Evolutionary conservation across 345 rosid species (phyloP).

Genomic region (Luvunga scandens): DNA sequence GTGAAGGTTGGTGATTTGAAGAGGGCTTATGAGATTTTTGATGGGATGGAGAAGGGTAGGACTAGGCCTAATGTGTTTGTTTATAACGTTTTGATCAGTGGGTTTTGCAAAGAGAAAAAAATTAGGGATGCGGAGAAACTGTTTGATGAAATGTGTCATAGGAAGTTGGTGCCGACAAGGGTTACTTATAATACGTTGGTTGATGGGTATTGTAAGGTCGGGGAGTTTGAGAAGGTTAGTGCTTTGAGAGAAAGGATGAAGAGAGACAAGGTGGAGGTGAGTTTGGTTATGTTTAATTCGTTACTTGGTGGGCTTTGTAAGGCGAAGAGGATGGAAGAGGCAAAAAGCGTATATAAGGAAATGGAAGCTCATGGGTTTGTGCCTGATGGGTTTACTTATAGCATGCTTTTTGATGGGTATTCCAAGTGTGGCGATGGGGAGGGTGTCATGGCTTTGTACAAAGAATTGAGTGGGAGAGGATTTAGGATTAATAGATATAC

Average conservation of each 20-base stretch:
- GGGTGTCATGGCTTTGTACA: conserved; percentile 48
- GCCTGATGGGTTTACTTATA: conserved; percentile 61
- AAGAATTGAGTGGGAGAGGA: conserved; percentile 37
- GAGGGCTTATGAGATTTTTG: conserved; percentile 49
- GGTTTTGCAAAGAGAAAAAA: conserved; percentile 53
- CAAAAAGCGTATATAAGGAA: conserved; percentile 47
- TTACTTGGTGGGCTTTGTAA: conserved; percentile 61
- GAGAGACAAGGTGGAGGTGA: conserved; percentile 44
- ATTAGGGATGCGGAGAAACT: conserved; percentile 57
- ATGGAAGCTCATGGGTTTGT: conserved; percentile 62
- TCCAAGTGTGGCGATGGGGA: conserved; percentile 36
- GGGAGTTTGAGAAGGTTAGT: conserved; percentile 45
- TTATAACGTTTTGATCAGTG: conserved; percentile 63
- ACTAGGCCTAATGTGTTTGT: conserved; percentile 48
- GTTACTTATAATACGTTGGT: conserved; percentile 71
- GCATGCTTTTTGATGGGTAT: conserved; percentile 56
- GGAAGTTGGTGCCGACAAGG: conserved; percentile 35
- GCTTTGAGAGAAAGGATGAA: conserved; percentile 55
- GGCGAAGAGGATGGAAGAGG: conserved; percentile 57
- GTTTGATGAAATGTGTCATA: conserved; percentile 60
- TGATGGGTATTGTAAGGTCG: conserved; percentile 70
- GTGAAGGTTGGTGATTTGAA: conserved; percentile 56
- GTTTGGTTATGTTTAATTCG: conserved; percentile 65
- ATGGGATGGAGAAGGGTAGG: conserved; percentile 49
- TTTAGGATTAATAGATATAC: conserved; percentile 50